Base-by-base conservation (phyloP, 139 green algal genomes). In the Eudorina sp. region DNA sequence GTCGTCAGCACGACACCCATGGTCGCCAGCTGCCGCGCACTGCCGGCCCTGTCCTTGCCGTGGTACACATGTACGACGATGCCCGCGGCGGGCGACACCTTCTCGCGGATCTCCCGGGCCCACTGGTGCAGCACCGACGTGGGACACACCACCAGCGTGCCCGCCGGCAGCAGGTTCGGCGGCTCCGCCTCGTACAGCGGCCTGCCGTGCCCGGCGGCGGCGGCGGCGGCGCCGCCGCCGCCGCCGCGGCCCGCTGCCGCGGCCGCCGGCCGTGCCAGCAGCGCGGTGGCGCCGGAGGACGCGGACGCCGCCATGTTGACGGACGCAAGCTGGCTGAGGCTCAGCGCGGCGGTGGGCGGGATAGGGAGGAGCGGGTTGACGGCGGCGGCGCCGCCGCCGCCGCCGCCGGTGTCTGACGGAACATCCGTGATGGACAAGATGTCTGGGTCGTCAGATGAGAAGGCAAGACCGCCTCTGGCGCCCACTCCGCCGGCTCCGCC, bases 61-160 rank as follows among this genome's bases (percentile, higher is more conserved):
- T 98, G 96, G 91, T 98, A 97, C 19, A 96, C 68, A 62, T 96
- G 93, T 53, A 96, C 88, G 0, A 69, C 91, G 45, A 96, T 84
- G 21, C 89, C 90, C 38, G 87, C 55, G 1, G 72, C 36, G 7
- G 85, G 88, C 60, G 90, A 88, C 38, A 97, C 92, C 79, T 97
- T 98, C 45, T 92, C 82, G 7, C 68, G 46, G 25, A 98, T 89
- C 90, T 99, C 97, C 2, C 66, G 46, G 36, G 84, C 90, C 97
- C 97, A 99, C 91, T 99, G 97, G 69, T 96, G 94, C 88, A 99
- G 91, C 40, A 99, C 92, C 16, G 85, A 90, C n/a, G 96, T 97
- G 23, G 96, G 96, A 64, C 94, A 97, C 31, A 98, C 94, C 43
- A 98, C 91, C 58, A 98, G 92, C 18, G 96, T 98, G 11, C 96